Evolutionary conservation across 371 early-diverging fungal species (phyloP), one percentile per base, ranked within the genome.

Genomic region (Lichtheimia corymbifera): DNA sequence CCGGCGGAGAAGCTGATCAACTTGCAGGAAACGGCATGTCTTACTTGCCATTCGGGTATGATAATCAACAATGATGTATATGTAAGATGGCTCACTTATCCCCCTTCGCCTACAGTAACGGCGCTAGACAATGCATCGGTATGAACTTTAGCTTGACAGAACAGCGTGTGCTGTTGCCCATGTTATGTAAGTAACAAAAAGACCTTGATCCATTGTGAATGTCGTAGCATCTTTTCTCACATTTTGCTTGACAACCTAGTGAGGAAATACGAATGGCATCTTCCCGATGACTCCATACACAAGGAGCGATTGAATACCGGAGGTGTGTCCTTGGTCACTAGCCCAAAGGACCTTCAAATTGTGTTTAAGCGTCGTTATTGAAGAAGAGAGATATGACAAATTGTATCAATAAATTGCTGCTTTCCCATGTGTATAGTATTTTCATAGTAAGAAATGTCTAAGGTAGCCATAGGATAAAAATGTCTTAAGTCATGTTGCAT

Each of bases 21-120:
- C 44, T 51, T 4, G 58, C 58, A 5, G 30, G 53, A 42, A 54
- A 11, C 2, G 58, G 58, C 45, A 17, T 28, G 59, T 49, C 24
- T 27, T 63, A 11, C 27, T 30, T 79, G 14, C 82, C 86, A 27
- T 84, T 85, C 55, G 70, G 79, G 53, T 66, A 72, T 28, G 84
- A 83, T 6, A 84, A 47, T 71, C 79, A 47, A 45, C 7, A 20
- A 2, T 20, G n/a, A 3, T 47, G 47, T n/a, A 9, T 5, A 47
- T 47, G 7, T 14, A n/a, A 14, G 43, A 12, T 43, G 43, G n/a
- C n/a, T 47, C 11, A 18, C n/a, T n/a, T n/a, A n/a, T 20, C 47
- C 5, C 47, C 11, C 47, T 47, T 4, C 45, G 5, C 1, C n/a
- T 20, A 47, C 24, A 68, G 75, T 18, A 25, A 59, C 27, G 75